Base-by-base conservation (phyloP, 2,329 filamentous ascomycete genomes). In the Cladosporium halotolerans region DNA sequence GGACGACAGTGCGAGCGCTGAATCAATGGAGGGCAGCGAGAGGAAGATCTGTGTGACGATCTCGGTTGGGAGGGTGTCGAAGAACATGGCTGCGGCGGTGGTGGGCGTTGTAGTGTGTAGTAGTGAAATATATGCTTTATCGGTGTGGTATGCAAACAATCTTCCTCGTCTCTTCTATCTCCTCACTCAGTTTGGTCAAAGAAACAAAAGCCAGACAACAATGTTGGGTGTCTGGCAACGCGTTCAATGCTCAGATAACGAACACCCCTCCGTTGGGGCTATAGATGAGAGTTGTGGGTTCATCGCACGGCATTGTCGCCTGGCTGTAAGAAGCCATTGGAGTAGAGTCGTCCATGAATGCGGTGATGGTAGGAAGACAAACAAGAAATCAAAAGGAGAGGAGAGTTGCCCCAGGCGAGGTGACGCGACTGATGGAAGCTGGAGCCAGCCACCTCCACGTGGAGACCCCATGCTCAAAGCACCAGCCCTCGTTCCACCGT, bases 21-120 rank as follows among this genome's bases (percentile, higher is more conserved):
- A 79, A 54, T 70, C 65, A 45, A 83, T 68, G 32, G 76, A 74
- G 41, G 72, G 70, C 60, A 78, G 75, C 49, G 73, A 79, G 53
- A 75, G 71, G 65, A 78, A 81, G 50, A 84, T 72, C 53, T 82
- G 77, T 56, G 78, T 72, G 54, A 83, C 62, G 52, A 83, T 74
- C 70, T 84, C 81, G 62, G 78, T 80, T 19, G 81, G 75, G 23
- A 84, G 71, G 50, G 73, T 62, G 60, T 79, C 71, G 69, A 83
- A 73, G 48, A 73, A 62, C 80, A 83, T 84, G 53, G 58, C 71
- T 65, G 58, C 51, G 53, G 55, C 55, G 19, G 36, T 46, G 36
- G n/a, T 39, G 19, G 34, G 34, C 23, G 23, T 23, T 46, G 7
- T 44, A 39, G 43, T 16, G 40, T 52, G 14, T 41, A n/a, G 39